Evolutionary conservation across 1,139 yeast species (phyloP).

Genomic region (Blastobotrys arbuscula): DNA sequence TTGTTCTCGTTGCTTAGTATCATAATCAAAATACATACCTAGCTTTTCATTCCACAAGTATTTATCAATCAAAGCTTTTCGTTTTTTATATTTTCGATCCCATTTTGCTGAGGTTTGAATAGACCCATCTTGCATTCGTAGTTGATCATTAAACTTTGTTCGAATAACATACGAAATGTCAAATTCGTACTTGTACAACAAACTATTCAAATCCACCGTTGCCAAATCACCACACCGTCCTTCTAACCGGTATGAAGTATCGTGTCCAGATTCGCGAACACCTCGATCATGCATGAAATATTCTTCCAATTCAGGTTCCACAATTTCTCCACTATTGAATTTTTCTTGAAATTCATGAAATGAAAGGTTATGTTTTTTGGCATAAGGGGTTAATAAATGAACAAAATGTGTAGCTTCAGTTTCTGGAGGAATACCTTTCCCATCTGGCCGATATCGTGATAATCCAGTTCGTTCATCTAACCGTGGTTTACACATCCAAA

Average conservation of each 20-base stretch:
- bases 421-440: conserved; percentile 92
- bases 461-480: conserved; percentile 71
- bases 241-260: conserved; percentile 85
- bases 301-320: conserved; percentile 77
- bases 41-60: conserved; percentile 81
- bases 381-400: conserved; percentile 63
- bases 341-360: conserved; percentile 64
- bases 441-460: conserved; percentile 87
- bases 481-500: conserved; percentile 77
- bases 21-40: conserved; percentile 81
- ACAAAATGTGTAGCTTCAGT: conserved; percentile 89
- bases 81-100: conserved; percentile 48
- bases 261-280: conserved; percentile 95
- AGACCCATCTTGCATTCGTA: conserved; percentile 38
- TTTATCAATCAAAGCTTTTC: conserved; percentile 56
- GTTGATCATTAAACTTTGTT: conserved; percentile 48
- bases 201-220: conserved; percentile 81
- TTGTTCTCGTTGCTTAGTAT: conserved; percentile 52
- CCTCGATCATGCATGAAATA: conserved; percentile 92
- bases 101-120: conserved; percentile 53
- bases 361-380: conserved; percentile 53
- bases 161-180: conserved; percentile 71
- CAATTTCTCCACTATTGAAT: conserved; percentile 61
- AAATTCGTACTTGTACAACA: conserved; percentile 82
- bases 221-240: conserved; percentile 87